These are phyloP conservation scores for Vitis cinerea DNA, from an alignment of 164 flowering plant species.

Conservation along the genomic window DNA sequence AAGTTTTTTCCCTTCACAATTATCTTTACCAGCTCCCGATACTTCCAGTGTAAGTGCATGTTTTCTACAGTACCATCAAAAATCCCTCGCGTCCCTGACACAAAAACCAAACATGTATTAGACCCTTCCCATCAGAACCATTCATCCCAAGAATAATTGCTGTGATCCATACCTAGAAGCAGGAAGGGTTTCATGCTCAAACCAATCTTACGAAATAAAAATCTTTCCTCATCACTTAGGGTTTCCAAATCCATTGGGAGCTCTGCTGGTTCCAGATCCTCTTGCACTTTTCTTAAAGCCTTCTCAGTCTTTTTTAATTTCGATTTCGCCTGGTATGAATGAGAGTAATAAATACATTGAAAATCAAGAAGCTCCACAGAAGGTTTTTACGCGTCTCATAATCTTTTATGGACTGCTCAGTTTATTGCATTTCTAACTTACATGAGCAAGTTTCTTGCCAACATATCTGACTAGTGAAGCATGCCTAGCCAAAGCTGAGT, in stretches of 20 bases:
- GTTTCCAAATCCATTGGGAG: conserved; percentile 85
- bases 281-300: conserved; percentile 66
- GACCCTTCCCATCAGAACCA: not conserved
- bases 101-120: conserved; percentile 2
- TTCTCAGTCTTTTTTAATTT: conserved; percentile 72
- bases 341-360: not conserved
- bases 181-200: conserved; percentile 86
- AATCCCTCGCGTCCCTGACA: conserved; percentile 73
- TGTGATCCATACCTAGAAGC: conserved; percentile 60
- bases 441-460: conserved; percentile 58
- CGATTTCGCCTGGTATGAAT: conserved; percentile 51
- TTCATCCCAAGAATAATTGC: not conserved
- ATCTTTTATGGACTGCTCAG: not conserved
- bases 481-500: conserved; percentile 51
- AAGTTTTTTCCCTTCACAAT: conserved; percentile 58
- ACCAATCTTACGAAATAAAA: conserved; percentile 81
- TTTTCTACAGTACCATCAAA: conserved; percentile 88
- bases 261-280: conserved; percentile 56
- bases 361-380: not conserved
- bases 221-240: conserved; percentile 84
- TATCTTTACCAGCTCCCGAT: conserved; percentile 83
- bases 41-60: conserved; percentile 95
- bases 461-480: conserved; percentile 62
- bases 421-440: conserved; percentile 35
- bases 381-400: not conserved